Base-by-base conservation (phyloP, 306 rosid genomes). In the Corylus heterophylla region DNA sequence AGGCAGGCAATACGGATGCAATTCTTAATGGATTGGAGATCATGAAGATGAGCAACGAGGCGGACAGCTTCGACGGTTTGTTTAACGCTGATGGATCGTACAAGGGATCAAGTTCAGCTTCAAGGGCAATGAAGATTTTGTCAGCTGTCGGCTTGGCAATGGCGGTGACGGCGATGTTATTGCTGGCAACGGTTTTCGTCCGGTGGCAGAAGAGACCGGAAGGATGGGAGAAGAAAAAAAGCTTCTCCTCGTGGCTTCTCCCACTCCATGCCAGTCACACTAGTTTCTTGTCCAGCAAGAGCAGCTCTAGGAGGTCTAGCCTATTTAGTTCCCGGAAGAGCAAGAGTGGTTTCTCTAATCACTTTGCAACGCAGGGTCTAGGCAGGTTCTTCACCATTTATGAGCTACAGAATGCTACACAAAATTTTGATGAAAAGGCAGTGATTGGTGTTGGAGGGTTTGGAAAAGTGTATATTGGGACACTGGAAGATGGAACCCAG, bases 381-480 rank as follows among this genome's bases (percentile, higher is more conserved):
- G 90, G 86, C 69, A 51, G 85, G 20, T 86, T 71, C 84, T 92
- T 90, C 85, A 83, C 87, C 7, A 82, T 94, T 69, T 25, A 0
- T 4, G 87, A 92, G 68, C 47, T 94, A 44, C 95, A 81, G 66
- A 74, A 31, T 14, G 97, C 98, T 44, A 90, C 97, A 1, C 68
- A 84, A 2, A 87, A 87, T 37, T 94, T 92, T 54, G 89, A 85
- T 16, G 94, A 92, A n/a, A 88, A 82, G 48, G 88, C 74, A 6
- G 85, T 92, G 50, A 90, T 94, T 49, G 98, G 98, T 10, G 90
- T 88, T 3, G 97, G 98, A 22, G 98, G 98, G 8, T 94, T 92
- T 25, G 97, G 98, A 18, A 92, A 92, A 61, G 97, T 94, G 48
- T 94, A 92, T 51, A 72, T 88, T 31, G 97, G 98, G 50, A 89